Evolutionary conservation across 208 protist species (phyloP), one percentile per base, ranked within the genome.

Genomic region (Leishmania braziliensis): DNA sequence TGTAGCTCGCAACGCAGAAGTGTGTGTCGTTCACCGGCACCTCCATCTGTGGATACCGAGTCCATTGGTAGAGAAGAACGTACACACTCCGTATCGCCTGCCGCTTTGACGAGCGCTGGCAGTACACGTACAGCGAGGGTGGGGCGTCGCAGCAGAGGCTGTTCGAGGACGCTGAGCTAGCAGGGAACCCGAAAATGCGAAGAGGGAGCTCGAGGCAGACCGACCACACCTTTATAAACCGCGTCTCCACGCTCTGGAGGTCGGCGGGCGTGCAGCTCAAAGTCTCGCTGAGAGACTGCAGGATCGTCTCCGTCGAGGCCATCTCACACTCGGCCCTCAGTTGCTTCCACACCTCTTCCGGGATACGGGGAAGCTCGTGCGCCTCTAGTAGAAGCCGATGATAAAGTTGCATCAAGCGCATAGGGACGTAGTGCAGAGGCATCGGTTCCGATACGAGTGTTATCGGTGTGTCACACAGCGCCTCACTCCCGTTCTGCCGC

Each of bases 191-290:
- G 50, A 76, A 76, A 62, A 76, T 20, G 18, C 51, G 72, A 54
- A 76, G 72, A 20, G 72, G 72, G 18, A 76, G 72, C 51, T 62
- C 72, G 72, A 76, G 72, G 51, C 72, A 39, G 14, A 29, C 72
- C n/a, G 72, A 29, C 72, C 72, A 76, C 29, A 76, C 72, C 46
- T 76, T 76, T 33, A 4, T 26, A 29, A 62, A 46, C 51, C 72
- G 48, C 33, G 23, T 33, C 48, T 76, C 72, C 48, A 76, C 72
- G 18, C 23, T 46, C 48, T 62, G 50, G 6, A 76, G 72, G n/a
- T 76, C 72, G 72, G 51, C n/a, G 62, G 51, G 72, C 51, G 6
- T 43, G 72, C 72, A 76, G 51, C 51, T 33, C 51, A 76, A 29
- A 33, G 51, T 76, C 72, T 62, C 39, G 72, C 72, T 62, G 29